Evolutionary conservation across 768 basidiomycete genomes (phyloP).

Genomic region (Leccinum olivaceopallidum): DNA sequence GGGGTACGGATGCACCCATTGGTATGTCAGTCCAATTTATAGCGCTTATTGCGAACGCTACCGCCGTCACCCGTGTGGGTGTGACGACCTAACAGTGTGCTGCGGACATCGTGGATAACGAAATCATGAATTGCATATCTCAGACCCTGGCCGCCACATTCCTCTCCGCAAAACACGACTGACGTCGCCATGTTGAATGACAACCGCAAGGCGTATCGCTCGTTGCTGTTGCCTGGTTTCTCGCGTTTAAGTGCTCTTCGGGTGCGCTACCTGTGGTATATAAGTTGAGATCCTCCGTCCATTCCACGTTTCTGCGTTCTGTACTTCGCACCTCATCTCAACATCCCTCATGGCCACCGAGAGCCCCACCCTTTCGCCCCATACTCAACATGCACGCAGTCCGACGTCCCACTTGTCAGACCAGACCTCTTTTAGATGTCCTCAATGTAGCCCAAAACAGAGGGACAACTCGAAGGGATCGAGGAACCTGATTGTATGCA

Average conservation of each 20-base stretch:
- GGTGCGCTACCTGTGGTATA: neutral
- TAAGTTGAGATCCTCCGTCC: neutral
- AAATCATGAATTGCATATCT: slow-evolving; percentile 3
- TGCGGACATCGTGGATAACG: slow-evolving; percentile 9
- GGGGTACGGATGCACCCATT: neutral
- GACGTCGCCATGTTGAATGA: neutral
- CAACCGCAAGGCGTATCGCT: neutral
- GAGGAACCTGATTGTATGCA: slow-evolving; percentile 20
- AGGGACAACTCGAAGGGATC: slow-evolving; percentile 1
- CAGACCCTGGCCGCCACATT: slow-evolving; percentile 10
- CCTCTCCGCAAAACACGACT: slow-evolving; percentile 2
- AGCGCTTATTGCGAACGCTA: neutral
- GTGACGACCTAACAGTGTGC: neutral
- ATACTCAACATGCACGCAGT: neutral
- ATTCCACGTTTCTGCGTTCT: neutral
- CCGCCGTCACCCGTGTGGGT: too few relatives aligned
- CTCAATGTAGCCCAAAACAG: slow-evolving; percentile 13
- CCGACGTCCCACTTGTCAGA: neutral
- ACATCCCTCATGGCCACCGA: neutral
- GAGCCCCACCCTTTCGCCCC: neutral
- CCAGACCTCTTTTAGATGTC: slow-evolving; percentile 7
- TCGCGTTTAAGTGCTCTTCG: slow-evolving; percentile 6
- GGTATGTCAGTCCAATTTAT: neutral
- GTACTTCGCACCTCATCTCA: neutral
- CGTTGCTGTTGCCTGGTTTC: neutral